A percentile compares a stretch with the other conserved stretches of the same genome.
phyloP scores from a whole-genome alignment of 306 rosid genomes.

The Gastrolobium villosum region DNA sequence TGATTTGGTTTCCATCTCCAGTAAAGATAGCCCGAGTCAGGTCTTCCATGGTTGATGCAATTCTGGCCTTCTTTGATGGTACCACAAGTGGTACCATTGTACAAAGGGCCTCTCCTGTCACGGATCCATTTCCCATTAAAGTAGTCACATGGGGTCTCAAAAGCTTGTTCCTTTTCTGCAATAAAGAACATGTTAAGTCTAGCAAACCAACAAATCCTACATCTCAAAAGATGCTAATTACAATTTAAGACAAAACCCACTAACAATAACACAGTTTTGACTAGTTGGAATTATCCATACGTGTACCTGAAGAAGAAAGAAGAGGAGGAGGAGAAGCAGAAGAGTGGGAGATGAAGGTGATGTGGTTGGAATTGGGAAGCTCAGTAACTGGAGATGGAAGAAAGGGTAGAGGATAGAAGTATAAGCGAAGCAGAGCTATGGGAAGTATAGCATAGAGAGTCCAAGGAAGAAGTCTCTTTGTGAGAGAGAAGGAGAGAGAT shows the following conservation, averaged over 20 bases:
- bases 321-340: conserved; percentile 38
- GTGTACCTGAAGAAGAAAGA: conserved; percentile 50
- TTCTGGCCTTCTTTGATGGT: conserved; percentile 85
- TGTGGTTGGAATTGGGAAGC: conserved; percentile 47
- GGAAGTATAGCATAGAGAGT: conserved; percentile 72
- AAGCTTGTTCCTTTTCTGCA: conserved; percentile 60
- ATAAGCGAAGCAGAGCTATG: conserved; percentile 70
- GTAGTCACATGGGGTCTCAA: conserved; percentile 70
- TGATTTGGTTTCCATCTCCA: conserved; percentile 89
- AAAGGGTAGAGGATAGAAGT: conserved; percentile 62
- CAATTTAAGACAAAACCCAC: conserved; percentile 24
- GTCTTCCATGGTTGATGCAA: conserved; percentile 80
- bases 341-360: conserved; percentile 45
- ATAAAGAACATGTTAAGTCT: conserved; percentile 20
- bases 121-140: conserved; percentile 77
- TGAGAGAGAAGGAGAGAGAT: conserved; percentile 33
- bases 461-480: conserved; percentile 68
- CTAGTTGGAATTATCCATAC: neutral
- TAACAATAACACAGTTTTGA: neutral
- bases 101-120: conserved; percentile 73
- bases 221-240: conserved; percentile 30
- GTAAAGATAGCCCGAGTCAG: conserved; percentile 71
- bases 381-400: conserved; percentile 53
- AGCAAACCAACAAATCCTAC: conserved; percentile 25
- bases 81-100: conserved; percentile 83